phyloP scores from a whole-genome alignment of 2,329 filamentous ascomycete genomes.

The Chaetothyriales sp. region DNA sequence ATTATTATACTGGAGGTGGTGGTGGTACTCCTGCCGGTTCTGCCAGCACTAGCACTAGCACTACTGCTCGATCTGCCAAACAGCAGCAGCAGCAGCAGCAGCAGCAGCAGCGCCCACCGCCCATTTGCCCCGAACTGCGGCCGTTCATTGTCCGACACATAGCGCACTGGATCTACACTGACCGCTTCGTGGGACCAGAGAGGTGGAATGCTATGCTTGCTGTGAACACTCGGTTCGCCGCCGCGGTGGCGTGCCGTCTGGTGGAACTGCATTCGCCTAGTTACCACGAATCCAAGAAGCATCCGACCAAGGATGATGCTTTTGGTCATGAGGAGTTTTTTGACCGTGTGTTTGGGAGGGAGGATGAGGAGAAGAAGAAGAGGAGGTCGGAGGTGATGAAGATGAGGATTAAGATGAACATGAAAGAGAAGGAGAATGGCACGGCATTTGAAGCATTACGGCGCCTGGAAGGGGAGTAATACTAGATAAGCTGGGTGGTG shows the following conservation, averaged over 20 bases:
- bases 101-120: too few species aligned
- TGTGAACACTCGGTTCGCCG: background rate
- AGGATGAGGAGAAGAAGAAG: background rate
- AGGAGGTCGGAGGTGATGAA: too few species aligned
- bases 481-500: too few species aligned
- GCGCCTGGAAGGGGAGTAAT: too few species aligned
- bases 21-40: too few species aligned
- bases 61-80: too few species aligned
- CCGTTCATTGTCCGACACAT: background rate
- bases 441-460: too few species aligned
- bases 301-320: background rate
- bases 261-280: background rate
- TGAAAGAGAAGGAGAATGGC: too few species aligned
- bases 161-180: background rate
- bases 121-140: background rate
- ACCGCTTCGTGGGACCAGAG: background rate
- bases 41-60: too few species aligned
- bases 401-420: too few species aligned
- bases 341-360: background rate
- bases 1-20: too few species aligned
- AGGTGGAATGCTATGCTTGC: background rate
- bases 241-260: background rate
- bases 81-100: too few species aligned
- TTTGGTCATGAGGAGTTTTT: background rate
- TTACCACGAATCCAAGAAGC: background rate